Percentiles rank a stretch among this genome's conserved stretches.
These are phyloP conservation scores for Trifolium fragiferum DNA, from an alignment of 306 rosid genomes.

Conservation along the genomic window DNA sequence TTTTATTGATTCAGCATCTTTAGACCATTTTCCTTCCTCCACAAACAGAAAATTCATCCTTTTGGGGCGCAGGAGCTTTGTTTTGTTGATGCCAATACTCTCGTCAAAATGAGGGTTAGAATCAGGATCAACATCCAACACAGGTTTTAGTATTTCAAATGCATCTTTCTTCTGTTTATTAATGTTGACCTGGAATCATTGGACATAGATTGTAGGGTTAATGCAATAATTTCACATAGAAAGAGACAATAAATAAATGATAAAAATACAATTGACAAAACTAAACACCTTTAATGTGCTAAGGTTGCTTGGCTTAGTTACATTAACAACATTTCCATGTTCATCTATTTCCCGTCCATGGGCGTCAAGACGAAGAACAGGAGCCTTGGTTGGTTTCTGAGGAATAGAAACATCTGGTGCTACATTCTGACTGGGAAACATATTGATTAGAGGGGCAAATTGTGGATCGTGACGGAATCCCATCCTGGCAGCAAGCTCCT, in stretches of 20 bases:
- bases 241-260: neutral
- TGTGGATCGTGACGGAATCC: constrained; percentile 96
- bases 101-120: constrained; percentile 83
- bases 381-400: constrained; percentile 86
- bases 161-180: constrained; percentile 94
- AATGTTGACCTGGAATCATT: constrained; percentile 79
- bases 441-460: constrained; percentile 87
- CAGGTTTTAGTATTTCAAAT: constrained; percentile 89
- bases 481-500: constrained; percentile 92
- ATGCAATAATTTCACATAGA: constrained; percentile 4
- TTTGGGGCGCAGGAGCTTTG: constrained; percentile 85
- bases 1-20: constrained; percentile 84
- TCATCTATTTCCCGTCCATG: constrained; percentile 97
- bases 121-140: constrained; percentile 85
- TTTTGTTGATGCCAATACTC: constrained; percentile 82
- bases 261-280: constrained; percentile 24
- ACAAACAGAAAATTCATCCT: constrained; percentile 84
- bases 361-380: constrained; percentile 98
- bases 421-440: constrained; percentile 82
- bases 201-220: constrained; percentile 23
- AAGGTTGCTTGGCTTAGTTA: constrained; percentile 80
- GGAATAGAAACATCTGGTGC: constrained; percentile 62
- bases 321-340: constrained; percentile 82
- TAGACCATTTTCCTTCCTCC: constrained; percentile 97
- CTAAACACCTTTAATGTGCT: constrained; percentile 88